Evolutionary conservation across 2,329 filamentous ascomycete genomes (phyloP).

Genomic region (Penicillium decumbens): DNA sequence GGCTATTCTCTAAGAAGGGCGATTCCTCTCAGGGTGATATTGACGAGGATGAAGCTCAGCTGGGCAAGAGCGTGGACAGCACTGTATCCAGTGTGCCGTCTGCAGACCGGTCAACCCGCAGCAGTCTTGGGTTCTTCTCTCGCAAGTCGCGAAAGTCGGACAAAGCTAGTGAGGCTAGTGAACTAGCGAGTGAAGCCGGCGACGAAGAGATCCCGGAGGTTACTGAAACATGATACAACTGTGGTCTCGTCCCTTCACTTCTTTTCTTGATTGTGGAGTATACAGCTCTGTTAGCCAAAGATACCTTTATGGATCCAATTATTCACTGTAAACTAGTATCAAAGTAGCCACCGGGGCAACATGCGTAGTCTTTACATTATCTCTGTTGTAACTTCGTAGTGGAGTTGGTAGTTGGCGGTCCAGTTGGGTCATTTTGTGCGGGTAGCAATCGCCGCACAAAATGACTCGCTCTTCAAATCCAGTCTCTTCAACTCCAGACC

Average conservation of each 20-base stretch:
- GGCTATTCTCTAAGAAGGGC: slow-evolving; percentile 46
- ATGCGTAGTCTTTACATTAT: too few relatives aligned
- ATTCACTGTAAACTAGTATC: not conserved
- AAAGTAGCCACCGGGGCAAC: too few relatives aligned
- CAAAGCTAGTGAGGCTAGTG: slow-evolving; percentile 43
- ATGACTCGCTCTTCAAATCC: slow-evolving; percentile 11
- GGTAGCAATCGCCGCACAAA: slow-evolving; percentile 20
- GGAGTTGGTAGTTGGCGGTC: not conserved
- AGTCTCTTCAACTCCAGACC: slow-evolving; percentile 6
- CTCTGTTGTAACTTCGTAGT: not conserved
- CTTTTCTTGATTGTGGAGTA: slow-evolving; percentile 1
- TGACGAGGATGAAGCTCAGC: slow-evolving; percentile 44
- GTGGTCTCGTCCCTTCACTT: slow-evolving; percentile 2
- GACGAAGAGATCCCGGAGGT: slow-evolving; percentile 42
- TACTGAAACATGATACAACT: slow-evolving; percentile 11
- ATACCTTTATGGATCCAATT: not conserved
- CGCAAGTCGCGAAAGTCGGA: slow-evolving; percentile 45
- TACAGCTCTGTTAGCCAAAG: slow-evolving; percentile 1
- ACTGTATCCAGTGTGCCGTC: slow-evolving; percentile 40
- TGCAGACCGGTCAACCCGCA: slow-evolving; percentile 41
- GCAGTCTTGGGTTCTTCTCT: slow-evolving; percentile 46
- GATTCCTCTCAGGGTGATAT: slow-evolving; percentile 43
- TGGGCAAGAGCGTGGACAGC: slow-evolving; percentile 44
- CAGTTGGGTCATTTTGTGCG: slow-evolving; percentile 6
- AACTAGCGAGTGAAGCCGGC: slow-evolving; percentile 42